phyloP scores from a whole-genome alignment of 495 filamentous ascomycete genomes.

The Niebla homalea region DNA sequence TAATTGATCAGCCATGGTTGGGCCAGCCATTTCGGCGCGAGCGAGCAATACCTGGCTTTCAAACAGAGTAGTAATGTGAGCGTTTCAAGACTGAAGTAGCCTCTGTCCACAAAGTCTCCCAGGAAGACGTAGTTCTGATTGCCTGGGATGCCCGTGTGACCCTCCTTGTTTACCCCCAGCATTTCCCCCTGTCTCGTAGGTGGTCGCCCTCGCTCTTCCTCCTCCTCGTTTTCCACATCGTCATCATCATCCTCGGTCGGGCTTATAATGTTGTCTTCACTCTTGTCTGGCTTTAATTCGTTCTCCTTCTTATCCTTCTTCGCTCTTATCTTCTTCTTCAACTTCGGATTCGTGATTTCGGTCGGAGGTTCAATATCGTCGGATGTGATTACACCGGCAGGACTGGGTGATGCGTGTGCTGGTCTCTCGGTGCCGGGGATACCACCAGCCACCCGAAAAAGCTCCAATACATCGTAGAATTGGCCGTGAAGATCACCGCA shows the following conservation, averaged over 20 bases:
- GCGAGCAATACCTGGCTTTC: slow-evolving; percentile 70
- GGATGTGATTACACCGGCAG: slow-evolving; percentile 57
- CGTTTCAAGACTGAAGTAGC: slow-evolving; percentile 95
- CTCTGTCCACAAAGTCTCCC: slow-evolving; percentile 93
- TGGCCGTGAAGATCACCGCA: slow-evolving; percentile 98
- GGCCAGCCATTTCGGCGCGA: background rate
- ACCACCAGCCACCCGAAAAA: slow-evolving; percentile 90
- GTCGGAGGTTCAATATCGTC: slow-evolving; percentile 80
- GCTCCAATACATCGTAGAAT: slow-evolving; percentile 94
- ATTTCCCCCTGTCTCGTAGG: slow-evolving; percentile 27
- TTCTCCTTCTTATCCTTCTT: slow-evolving; percentile 30
- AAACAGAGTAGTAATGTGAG: slow-evolving; percentile 91
- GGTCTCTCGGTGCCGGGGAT: slow-evolving; percentile 66
- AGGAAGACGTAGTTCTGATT: slow-evolving; percentile 88
- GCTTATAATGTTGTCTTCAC: slow-evolving; percentile 22
- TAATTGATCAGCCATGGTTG: slow-evolving; percentile 1
- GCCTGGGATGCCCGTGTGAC: slow-evolving; percentile 41
- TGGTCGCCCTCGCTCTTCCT: slow-evolving; percentile 31
- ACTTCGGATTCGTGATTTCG: slow-evolving; percentile 69
- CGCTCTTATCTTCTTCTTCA: slow-evolving; percentile 64
- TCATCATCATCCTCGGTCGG: slow-evolving; percentile 28
- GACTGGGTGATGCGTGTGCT: slow-evolving; percentile 47
- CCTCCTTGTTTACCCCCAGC: slow-evolving; percentile 28
- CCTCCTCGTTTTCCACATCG: slow-evolving; percentile 29
- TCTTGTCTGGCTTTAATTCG: slow-evolving; percentile 23